Evolutionary conservation across 2,329 filamentous ascomycete species (phyloP), one percentile per base, ranked within the genome.

Genomic region (Botrytis sinoallii): DNA sequence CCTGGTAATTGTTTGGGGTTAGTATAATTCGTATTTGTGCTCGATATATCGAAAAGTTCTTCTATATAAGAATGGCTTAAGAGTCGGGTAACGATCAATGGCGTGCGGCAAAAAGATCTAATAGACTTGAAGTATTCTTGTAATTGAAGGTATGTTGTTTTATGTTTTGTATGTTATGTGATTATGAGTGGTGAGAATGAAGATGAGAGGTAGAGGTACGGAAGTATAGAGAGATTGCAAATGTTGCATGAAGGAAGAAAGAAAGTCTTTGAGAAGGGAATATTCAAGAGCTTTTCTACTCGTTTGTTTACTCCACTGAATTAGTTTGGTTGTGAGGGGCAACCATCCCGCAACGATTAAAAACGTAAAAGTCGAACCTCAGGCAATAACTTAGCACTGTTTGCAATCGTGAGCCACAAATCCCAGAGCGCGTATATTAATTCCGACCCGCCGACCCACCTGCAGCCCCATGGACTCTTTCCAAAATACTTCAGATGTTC

Each of bases 71-170:
- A 85, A 82, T 75, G 78, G 79, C 80, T 81, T 72, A 29, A 18
- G 83, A 85, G 85, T 86, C 84, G 84, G 82, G 81, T 65, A 72
- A 79, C 84, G 84, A 87, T 85, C 85, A 85, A 84, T 84, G 82
- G 83, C 83, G 81, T 66, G 78, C 77, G 60, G 84, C 84, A 82
- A 85, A 82, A 81, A 84, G 85, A 86, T 87, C 85, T 86, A 85
- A 79, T 83, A 73, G 79, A 81, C 79, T 79, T 77, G 76, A 76
- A 78, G 77, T 79, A 76, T 79, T 78, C 72, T 71, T 64, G 48
- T 42, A 38, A 42, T 69, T 42, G 52, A 73, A 69, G 75, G 77
- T 79, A 80, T 77, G 75, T 77, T 73, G 71, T 71, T 74, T 74
- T 75, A 75, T 76, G 74, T 75, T 74, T 75, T 55, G 59, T 61